These are phyloP conservation scores for Alternaria burnsii DNA, from an alignment of 2,329 filamentous ascomycete species.

Conservation along the genomic window DNA sequence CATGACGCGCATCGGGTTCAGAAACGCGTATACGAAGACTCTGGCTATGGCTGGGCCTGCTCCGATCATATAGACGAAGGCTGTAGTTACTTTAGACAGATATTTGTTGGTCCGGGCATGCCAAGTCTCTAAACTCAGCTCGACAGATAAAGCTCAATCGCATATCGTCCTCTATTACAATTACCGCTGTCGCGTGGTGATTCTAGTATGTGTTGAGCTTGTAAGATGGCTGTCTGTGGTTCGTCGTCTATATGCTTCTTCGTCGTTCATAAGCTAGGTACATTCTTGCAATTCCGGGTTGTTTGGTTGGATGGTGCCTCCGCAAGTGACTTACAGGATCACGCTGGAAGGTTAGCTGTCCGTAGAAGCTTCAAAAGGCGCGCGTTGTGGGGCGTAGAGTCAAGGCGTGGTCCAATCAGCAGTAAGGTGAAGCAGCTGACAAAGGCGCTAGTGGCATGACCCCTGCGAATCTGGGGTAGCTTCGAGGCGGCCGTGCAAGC, in stretches of 20 bases:
- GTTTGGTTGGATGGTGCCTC: neutral
- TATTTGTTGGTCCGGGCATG: neutral
- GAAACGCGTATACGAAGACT: neutral
- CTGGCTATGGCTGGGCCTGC: neutral
- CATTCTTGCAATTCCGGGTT: no score
- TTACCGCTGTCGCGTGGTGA: neutral
- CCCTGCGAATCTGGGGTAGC: constrained; percentile 30
- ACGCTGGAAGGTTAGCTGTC: constrained; percentile 2
- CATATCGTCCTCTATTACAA: neutral
- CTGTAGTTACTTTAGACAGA: neutral
- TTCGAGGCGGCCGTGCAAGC: constrained; percentile 17
- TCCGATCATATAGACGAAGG: neutral
- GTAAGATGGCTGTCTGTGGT: neutral
- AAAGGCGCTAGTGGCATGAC: constrained; percentile 17
- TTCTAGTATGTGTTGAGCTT: neutral
- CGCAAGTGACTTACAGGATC: neutral
- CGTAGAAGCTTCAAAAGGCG: neutral
- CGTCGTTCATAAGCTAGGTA: no score
- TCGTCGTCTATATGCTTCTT: no score
- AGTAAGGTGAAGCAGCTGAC: constrained; percentile 16
- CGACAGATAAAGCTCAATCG: neutral
- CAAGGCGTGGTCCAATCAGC: constrained; percentile 18
- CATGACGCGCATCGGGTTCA: neutral
- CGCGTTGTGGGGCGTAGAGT: neutral
- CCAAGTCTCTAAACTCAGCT: neutral